Percentiles rank a stretch among this genome's conserved stretches.
Conservation (phyloP, 331 rosid genomes). For the Acacia concinna region DNA sequence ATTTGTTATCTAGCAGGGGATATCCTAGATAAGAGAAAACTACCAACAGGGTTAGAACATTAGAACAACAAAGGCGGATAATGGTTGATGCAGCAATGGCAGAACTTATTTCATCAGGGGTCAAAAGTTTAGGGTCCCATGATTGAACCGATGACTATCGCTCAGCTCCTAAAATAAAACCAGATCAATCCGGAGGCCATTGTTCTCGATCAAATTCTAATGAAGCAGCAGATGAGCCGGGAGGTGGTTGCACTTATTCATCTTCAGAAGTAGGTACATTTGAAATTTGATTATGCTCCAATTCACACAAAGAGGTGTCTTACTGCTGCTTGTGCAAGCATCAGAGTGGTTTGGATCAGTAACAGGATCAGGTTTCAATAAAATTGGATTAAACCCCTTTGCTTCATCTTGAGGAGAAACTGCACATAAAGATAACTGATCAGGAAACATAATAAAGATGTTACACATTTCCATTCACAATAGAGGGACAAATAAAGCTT, state of each 20-base stretch:
- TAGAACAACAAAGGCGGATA: conserved; percentile 56
- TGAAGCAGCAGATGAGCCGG: conserved; percentile 31
- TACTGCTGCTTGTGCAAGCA: conserved; percentile 8
- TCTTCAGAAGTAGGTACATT: conserved; percentile 34
- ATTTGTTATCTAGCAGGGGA: conserved; percentile 42
- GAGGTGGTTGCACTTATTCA: conserved; percentile 28
- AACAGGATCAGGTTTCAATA: conserved; percentile 31
- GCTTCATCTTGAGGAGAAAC: conserved; percentile 43
- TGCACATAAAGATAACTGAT: conserved; percentile 33
- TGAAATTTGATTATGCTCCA: conserved; percentile 21
- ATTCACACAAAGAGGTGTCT: conserved; percentile 19
- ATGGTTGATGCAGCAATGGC: conserved; percentile 57
- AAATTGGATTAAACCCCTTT: conserved; percentile 26
- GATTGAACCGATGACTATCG: conserved; percentile 16
- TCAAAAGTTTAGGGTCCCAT: conserved; percentile 26
- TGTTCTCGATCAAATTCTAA: conserved; percentile 31
- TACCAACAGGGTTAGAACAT: conserved; percentile 53
- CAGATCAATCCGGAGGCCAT: conserved; percentile 27
- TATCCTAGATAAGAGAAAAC: conserved; percentile 52
- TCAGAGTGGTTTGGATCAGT: conserved; percentile 20
- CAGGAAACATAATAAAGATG: neutral
- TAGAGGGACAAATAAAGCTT: neutral
- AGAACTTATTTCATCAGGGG: conserved; percentile 43
- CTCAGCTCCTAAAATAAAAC: conserved; percentile 29
- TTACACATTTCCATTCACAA: neutral